Percentiles rank a stretch among this genome's conserved stretches.
These are phyloP conservation scores for Claviceps digitariae DNA, from an alignment of 2,329 filamentous ascomycete genomes.

Conservation along the genomic window DNA sequence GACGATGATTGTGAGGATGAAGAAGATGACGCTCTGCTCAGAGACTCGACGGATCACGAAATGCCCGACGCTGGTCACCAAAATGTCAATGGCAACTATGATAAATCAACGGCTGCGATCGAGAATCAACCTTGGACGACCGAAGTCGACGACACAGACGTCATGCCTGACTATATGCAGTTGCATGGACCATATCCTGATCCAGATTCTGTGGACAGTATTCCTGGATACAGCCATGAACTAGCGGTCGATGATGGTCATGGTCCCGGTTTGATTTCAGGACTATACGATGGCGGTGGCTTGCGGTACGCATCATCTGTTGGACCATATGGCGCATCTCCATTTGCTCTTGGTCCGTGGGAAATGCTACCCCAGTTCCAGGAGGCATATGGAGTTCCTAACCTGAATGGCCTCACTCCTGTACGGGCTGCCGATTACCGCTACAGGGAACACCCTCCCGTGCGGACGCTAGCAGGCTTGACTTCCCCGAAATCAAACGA, in stretches of 20 bases:
- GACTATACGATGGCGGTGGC: constrained; percentile 3
- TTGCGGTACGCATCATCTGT: constrained; percentile 5
- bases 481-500: constrained; percentile 3
- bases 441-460: constrained; percentile 9
- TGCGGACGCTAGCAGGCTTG: not conserved
- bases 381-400: constrained; percentile 20
- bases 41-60: constrained; percentile 17
- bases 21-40: constrained; percentile 21
- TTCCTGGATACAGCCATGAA: constrained; percentile 1
- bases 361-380: constrained; percentile 6
- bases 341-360: constrained; percentile 9
- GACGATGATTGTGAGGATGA: constrained; percentile 17
- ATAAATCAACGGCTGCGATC: constrained; percentile 6
- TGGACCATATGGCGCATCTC: constrained; percentile 9
- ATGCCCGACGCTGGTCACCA: not conserved
- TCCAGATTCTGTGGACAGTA: constrained; percentile 1
- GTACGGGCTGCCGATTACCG: constrained; percentile 19
- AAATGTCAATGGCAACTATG: constrained; percentile 3
- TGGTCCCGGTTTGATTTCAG: constrained; percentile 4
- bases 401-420: constrained; percentile 17
- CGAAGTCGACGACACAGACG: constrained; percentile 1
- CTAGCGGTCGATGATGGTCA: not conserved
- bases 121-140: constrained; percentile 1
- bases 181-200: constrained; percentile 5
- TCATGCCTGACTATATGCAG: constrained; percentile 3